Percentiles rank a stretch among this genome's conserved stretches.
phyloP scores from a whole-genome alignment of 345 rosid species.

The Citrus medica region DNA sequence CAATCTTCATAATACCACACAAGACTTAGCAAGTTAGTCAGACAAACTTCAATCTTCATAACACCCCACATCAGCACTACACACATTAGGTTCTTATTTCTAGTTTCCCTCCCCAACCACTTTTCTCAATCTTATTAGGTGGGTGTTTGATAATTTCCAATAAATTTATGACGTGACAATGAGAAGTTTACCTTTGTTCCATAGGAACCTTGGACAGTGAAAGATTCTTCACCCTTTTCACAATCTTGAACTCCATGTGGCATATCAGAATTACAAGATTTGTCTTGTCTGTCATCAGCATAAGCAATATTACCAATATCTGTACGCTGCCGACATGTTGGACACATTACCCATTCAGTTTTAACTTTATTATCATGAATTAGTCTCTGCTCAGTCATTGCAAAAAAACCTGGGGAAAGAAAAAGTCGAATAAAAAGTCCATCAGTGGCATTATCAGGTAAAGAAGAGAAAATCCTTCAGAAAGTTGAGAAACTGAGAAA shows the following conservation, averaged over 20 bases:
- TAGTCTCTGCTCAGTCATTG: constrained; percentile 63
- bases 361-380: constrained; percentile 38
- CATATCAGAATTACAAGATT: constrained; percentile 23
- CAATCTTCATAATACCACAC: constrained; percentile 52
- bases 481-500: neutral
- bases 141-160: too few species aligned
- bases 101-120: neutral
- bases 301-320: constrained; percentile 77
- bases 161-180: too few species aligned
- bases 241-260: constrained; percentile 38
- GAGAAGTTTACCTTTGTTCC: constrained; percentile 77
- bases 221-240: constrained; percentile 50
- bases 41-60: neutral
- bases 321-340: constrained; percentile 88
- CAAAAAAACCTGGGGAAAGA: constrained; percentile 59
- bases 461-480: neutral
- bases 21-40: constrained; percentile 12
- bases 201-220: constrained; percentile 81
- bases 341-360: constrained; percentile 87
- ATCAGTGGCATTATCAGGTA: neutral
- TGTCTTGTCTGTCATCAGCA: constrained; percentile 63
- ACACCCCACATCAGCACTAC: neutral
- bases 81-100: neutral
- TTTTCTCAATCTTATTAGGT: neutral
- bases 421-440: constrained; percentile 11